A percentile compares a stretch with the other conserved stretches of the same genome.
Conservation (phyloP, 192 early-diverging fungal genomes). For the Dimargaris xerosporica region DNA sequence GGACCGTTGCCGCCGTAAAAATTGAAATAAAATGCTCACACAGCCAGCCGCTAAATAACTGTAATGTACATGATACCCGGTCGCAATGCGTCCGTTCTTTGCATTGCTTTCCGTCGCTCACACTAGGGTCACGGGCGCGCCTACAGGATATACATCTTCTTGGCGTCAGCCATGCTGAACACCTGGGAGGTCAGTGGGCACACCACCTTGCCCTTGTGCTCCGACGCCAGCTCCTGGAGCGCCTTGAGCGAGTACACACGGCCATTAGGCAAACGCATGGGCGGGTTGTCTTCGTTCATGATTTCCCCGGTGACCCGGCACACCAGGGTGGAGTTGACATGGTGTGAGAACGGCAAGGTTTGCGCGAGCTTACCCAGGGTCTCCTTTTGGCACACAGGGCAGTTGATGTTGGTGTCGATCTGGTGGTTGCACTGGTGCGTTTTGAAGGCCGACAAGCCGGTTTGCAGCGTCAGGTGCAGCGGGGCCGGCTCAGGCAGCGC, state of each 20-base stretch:
- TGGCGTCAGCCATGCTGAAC: constrained; percentile 38
- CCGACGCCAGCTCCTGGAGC: constrained; percentile 45
- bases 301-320: constrained; percentile 81
- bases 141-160: constrained; percentile 66
- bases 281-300: constrained; percentile 95
- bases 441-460: constrained; percentile 91
- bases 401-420: constrained; percentile 76
- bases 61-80: neutral
- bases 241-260: constrained; percentile 80
- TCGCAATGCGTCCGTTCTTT: neutral
- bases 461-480: constrained; percentile 77
- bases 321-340: constrained; percentile 88
- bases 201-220: constrained; percentile 45
- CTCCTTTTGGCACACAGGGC: constrained; percentile 79
- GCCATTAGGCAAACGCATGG: constrained; percentile 92
- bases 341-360: constrained; percentile 78
- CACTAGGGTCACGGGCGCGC: neutral
- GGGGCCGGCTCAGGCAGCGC: constrained; percentile 74
- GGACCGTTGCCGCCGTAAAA: no score
- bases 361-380: constrained; percentile 77
- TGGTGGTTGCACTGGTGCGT: constrained; percentile 66
- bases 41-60: neutral
- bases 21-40: no score
- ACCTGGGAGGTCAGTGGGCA: constrained; percentile 53
- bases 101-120: neutral